Conservation (phyloP, 257 asterid species). For the Cruciata laevipes region DNA sequence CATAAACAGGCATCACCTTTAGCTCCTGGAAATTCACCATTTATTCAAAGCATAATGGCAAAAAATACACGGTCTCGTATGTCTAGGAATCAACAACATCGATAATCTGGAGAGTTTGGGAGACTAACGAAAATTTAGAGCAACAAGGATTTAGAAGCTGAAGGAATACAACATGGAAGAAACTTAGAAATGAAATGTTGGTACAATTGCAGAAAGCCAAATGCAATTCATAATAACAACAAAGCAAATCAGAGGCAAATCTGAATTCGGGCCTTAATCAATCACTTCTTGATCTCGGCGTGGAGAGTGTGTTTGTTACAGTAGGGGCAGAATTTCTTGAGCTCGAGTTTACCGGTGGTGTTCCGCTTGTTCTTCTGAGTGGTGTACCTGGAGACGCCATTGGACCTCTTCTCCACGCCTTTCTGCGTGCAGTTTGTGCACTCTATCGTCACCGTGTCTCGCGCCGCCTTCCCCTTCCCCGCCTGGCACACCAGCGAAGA, state of each 20-base stretch:
- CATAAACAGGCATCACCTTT: too few relatives aligned
- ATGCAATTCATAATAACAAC: not conserved
- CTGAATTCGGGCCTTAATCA: not conserved
- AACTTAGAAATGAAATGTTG: too few relatives aligned
- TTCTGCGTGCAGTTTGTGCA: not conserved
- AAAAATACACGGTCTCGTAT: too few relatives aligned
- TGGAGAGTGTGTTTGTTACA: conserved; percentile 8
- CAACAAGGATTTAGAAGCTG: not conserved
- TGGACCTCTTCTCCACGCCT: conserved; percentile 10
- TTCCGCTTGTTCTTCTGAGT: conserved; percentile 8
- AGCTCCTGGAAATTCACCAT: too few relatives aligned
- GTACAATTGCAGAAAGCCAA: not conserved
- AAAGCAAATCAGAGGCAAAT: not conserved
- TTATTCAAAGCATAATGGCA: too few relatives aligned
- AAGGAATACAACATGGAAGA: not conserved
- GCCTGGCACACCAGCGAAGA: conserved; percentile 4
- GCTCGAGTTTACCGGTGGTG: conserved; percentile 5
- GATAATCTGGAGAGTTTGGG: too few relatives aligned
- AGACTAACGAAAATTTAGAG: too few relatives aligned
- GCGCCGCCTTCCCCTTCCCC: not conserved
- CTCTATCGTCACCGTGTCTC: conserved; percentile 10
- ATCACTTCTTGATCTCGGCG: conserved; percentile 3
- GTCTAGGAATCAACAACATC: too few relatives aligned
- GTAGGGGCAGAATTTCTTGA: conserved; percentile 3
- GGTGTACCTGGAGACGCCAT: conserved; percentile 7